Conservation (phyloP, 169 alveolate genomes). For the Babesia ovata region DNA sequence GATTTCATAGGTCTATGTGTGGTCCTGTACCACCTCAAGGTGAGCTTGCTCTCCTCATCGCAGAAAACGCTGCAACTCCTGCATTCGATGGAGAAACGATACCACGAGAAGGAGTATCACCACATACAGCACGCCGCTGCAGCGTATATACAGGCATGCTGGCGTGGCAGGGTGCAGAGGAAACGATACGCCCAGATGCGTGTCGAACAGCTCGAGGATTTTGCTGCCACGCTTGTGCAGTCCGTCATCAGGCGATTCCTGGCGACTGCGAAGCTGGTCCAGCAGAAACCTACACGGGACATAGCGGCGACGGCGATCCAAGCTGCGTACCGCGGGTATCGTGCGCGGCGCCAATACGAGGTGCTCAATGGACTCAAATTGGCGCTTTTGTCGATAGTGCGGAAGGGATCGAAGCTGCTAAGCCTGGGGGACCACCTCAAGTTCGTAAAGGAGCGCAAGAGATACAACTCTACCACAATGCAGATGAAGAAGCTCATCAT, state of each 20-base stretch:
- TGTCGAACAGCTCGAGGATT: slow-evolving; percentile 32
- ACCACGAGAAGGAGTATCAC: slow-evolving; percentile 69
- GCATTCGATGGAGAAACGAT: slow-evolving; percentile 50
- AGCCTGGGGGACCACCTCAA: slow-evolving; percentile 68
- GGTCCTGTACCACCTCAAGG: slow-evolving; percentile 25
- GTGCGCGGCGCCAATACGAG: slow-evolving; percentile 33
- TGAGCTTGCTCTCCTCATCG: slow-evolving; percentile 27
- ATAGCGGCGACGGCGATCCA: slow-evolving; percentile 60
- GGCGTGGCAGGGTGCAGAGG: slow-evolving; percentile 71
- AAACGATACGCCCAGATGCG: slow-evolving; percentile 18
- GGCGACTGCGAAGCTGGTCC: slow-evolving; percentile 31
- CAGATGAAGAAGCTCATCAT: slow-evolving; percentile 72
- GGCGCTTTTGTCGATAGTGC: slow-evolving; percentile 68
- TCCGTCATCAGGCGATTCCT: slow-evolving; percentile 39
- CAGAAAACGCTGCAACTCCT: slow-evolving; percentile 56
- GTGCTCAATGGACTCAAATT: slow-evolving; percentile 60
- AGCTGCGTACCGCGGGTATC: slow-evolving; percentile 61
- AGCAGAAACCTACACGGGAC: slow-evolving; percentile 19
- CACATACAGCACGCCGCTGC: slow-evolving; percentile 76
- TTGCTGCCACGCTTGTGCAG: slow-evolving; percentile 49
- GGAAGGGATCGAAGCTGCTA: slow-evolving; percentile 76
- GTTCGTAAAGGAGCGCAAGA: slow-evolving; percentile 66
- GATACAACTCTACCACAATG: slow-evolving; percentile 44
- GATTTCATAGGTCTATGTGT: slow-evolving; percentile 42
- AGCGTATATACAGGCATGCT: slow-evolving; percentile 70